Base-by-base conservation (phyloP, 2,329 filamentous ascomycete species). In the Fusarium sp. region DNA sequence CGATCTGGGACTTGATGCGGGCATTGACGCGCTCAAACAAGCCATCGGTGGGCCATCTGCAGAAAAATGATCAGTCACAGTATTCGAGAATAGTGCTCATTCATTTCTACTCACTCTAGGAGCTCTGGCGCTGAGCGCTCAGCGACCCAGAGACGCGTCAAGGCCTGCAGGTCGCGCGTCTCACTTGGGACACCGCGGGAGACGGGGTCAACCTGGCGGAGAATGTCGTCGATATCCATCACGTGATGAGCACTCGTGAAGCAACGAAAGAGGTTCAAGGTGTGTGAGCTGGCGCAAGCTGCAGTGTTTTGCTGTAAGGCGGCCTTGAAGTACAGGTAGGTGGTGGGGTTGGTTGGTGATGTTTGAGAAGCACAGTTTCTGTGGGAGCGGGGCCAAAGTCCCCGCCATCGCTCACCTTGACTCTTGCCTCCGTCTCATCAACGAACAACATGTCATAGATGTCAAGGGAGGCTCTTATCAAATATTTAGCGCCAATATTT, bases 71-170 rank as follows among this genome's bases (percentile, higher is more conserved):
- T 61, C 13, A 42, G 40, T 7, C 4, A 10, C 10, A 25, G 2
- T 13, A 10, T 3, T 50, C 11, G 29, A 45, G 29, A 13, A 16
- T 13, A 25, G 16, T 14, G 33, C 10, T 42, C 8, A 22, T 27
- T 20, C 18, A 54, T 14, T 54, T 8, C 9, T 38, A 52, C 62
- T 84, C 91, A 98, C 84, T 92, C 90, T 42, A 98, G 86, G n/a
- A 99, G 87, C 83, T 98, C 95, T 3, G 96, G 95, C 52, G 95
- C 92, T 66, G 93, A 94, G 77, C 97, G 91, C 83, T 99, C 97
- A 50, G 96, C 94, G 52, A 98, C 91, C 96, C 96, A 99, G 78
- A 92, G 93, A 79, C 96, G 93, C 77, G 96, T 98, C 77, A 99
- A 86, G 63, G 94, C 91, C 82, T 98, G 95, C 76, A 98, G 88